Base-by-base conservation (phyloP, 768 basidiomycete genomes). In the Naganishia randhawae region DNA sequence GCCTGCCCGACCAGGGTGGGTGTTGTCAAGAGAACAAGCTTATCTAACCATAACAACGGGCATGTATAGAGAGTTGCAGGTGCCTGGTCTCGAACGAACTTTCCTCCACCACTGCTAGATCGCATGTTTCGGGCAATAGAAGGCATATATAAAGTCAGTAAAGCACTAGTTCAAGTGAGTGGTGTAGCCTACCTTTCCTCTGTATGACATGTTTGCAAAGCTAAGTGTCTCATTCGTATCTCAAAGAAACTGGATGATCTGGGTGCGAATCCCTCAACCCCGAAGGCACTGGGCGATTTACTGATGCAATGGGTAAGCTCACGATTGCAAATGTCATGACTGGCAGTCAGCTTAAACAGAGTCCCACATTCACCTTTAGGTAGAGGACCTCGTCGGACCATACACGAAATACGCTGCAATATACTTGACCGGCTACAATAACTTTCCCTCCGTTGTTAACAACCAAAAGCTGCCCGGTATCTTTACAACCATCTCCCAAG, bases 81-180 rank as follows among this genome's bases (percentile, higher is more conserved):
- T n/a, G 96, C 96, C 55, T 99, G 96, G 96, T 96, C 94, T 11
- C 84, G 92, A 48, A 85, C 87, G 45, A 97, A 97, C 79, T 87
- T 99, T 42, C 96, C 96, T 19, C 96, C 96, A 17, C 85, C 85
- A 9, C 89, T 91, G 72, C 84, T 99, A 33, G 96, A 99, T 80
- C 81, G 84, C 63, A 95, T 98, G 90, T 99, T 99, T 81, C 84
- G 96, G 71, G 88, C 88, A 72, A 86, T 98, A 62, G 96, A 99
- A 80, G 85, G 85, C 27, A 86, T 98, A 22, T 99, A 93, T 83
- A 90, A 92, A 79, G 89, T 91, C 25, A 97, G 93, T 81, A 87
- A 92, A 66, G 80, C 83, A 0, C 84, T 99, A 69, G 85, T 91
- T 65, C 82, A 84, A 53, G 93, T 94, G 72, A 73, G 86, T 67